These are phyloP conservation scores for Orbilia quercus DNA, from an alignment of 2,329 filamentous ascomycete genomes.

Conservation along the genomic window DNA sequence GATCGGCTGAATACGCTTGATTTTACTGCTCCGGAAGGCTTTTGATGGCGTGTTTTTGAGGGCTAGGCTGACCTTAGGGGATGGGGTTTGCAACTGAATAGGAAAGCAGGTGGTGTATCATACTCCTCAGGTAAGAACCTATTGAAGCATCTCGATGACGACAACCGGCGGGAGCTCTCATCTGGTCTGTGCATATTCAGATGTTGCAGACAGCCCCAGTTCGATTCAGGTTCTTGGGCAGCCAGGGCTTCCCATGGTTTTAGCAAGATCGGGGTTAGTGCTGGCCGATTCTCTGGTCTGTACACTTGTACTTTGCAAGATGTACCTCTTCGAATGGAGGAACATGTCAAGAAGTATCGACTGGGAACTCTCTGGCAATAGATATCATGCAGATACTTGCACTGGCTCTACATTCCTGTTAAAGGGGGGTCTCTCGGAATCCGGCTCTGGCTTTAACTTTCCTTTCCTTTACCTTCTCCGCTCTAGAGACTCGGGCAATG, in stretches of 20 bases:
- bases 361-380: slow-evolving; percentile 2
- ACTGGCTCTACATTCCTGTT: slow-evolving; percentile 33
- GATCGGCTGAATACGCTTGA: slow-evolving; percentile 42
- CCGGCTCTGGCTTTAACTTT: slow-evolving; percentile 26
- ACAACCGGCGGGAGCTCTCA: slow-evolving; percentile 38
- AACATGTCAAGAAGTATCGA: slow-evolving; percentile 46
- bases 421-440: slow-evolving; percentile 28
- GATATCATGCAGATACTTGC: slow-evolving; percentile 14
- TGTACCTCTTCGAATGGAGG: slow-evolving; percentile 33
- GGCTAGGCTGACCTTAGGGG: slow-evolving; percentile 37
- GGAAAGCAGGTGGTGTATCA: slow-evolving; percentile 74
- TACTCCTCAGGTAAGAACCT: slow-evolving; percentile 61
- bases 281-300: neutral
- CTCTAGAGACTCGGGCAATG: slow-evolving; percentile 7
- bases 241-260: slow-evolving; percentile 53
- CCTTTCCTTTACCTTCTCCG: slow-evolving; percentile 5
- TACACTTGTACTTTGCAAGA: slow-evolving; percentile 31
- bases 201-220: slow-evolving; percentile 30
- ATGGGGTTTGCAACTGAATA: slow-evolving; percentile 59
- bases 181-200: slow-evolving; percentile 56
- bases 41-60: slow-evolving; percentile 20
- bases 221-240: slow-evolving; percentile 38
- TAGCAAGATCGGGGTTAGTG: slow-evolving; percentile 33
- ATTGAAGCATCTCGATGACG: slow-evolving; percentile 21
- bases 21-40: slow-evolving; percentile 11